phyloP scores from a whole-genome alignment of 75 land plant genomes.

The Cunninghamia lanceolata region DNA sequence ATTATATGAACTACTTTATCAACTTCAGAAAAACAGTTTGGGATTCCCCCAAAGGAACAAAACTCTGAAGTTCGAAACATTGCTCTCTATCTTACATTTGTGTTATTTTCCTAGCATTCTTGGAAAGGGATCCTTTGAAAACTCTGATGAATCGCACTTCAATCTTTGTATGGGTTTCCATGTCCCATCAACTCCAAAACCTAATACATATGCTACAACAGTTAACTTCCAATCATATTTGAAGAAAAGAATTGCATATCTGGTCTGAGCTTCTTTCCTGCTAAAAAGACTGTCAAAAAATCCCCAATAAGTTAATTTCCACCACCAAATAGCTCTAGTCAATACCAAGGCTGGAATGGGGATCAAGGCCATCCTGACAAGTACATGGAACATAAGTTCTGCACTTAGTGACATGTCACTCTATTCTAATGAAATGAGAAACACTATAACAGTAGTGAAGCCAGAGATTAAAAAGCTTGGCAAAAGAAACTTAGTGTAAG shows the following conservation, averaged over 20 bases:
- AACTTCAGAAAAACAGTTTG: not conserved
- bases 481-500: constrained; percentile 10
- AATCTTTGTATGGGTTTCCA: not conserved
- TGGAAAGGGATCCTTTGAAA: not conserved
- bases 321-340: constrained; percentile 8
- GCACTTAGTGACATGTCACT: not conserved
- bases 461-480: constrained; percentile 6
- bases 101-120: not conserved
- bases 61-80: constrained; percentile 1
- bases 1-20: not conserved
- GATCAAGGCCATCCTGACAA: constrained; percentile 29
- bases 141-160: not conserved
- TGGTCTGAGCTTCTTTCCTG: constrained; percentile 4
- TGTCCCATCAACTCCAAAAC: constrained; percentile 7
- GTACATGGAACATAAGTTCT: constrained; percentile 6
- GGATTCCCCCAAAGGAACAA: not conserved
- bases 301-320: constrained; percentile 11
- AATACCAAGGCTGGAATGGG: constrained; percentile 30
- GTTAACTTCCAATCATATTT: not conserved
- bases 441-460: not conserved
- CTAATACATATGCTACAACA: not conserved
- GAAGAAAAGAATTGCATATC: not conserved
- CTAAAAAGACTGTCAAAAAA: constrained; percentile 3
- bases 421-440: constrained; percentile 1
- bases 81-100: not conserved